Conservation (phyloP, 257 asterid species). For the Solanum tacnaense region DNA sequence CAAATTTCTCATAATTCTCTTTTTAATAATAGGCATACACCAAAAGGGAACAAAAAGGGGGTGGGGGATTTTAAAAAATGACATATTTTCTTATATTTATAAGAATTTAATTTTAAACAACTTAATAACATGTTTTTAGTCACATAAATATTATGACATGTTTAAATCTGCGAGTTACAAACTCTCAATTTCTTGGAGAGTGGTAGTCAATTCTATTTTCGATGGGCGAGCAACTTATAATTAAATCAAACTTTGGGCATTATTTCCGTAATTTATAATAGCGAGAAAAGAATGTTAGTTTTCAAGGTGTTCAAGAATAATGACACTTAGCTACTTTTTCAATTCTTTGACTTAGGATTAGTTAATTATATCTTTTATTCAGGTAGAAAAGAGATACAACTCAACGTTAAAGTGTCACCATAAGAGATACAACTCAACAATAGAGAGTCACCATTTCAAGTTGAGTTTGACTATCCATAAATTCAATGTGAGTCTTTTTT, state of each 20-base stretch:
- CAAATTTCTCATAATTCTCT: background rate
- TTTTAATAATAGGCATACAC: background rate
- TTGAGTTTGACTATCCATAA: background rate
- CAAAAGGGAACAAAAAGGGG: background rate
- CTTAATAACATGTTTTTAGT: background rate
- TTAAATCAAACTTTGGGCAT: background rate
- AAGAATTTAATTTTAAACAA: background rate
- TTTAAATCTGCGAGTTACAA: background rate
- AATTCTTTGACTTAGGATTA: background rate
- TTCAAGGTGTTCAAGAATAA: background rate
- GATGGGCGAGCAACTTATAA: no score
- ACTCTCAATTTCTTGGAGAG: background rate
- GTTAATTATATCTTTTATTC: background rate
- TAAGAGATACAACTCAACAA: background rate
- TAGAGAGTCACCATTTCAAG: background rate
- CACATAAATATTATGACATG: background rate
- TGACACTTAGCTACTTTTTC: background rate
- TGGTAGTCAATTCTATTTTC: background rate
- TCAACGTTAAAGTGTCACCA: background rate
- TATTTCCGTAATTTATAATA: background rate
- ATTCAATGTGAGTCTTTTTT: no score
- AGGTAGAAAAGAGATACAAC: rapidly evolving
- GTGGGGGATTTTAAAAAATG: background rate
- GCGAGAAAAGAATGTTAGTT: background rate
- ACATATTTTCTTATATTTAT: rapidly evolving